A percentile compares a stretch with the other conserved stretches of the same genome.
Conservation (phyloP, 179 eudicot species). For the Beta lomatogona region DNA sequence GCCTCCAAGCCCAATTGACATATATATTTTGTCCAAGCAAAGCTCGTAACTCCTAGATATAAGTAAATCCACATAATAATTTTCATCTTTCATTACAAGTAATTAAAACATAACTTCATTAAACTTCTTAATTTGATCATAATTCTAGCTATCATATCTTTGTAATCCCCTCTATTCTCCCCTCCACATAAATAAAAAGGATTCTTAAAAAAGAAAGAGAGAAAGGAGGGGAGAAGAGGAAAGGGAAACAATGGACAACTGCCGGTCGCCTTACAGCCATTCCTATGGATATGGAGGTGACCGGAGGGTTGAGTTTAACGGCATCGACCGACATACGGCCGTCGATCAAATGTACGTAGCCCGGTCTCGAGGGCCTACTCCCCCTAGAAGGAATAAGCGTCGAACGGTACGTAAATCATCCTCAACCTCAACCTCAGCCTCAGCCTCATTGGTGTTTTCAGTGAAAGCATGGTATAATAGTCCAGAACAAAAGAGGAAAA, state of each 20-base stretch:
- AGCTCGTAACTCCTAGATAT: constrained; percentile 21
- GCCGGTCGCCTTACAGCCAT: constrained; percentile 24
- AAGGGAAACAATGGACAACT: constrained; percentile 25
- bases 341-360: constrained; percentile 42
- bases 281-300: constrained; percentile 25
- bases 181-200: constrained; percentile 2
- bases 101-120: not conserved
- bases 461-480: constrained; percentile 39
- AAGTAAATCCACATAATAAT: constrained; percentile 20
- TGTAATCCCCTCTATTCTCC: not conserved
- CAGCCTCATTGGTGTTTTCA: constrained; percentile 14
- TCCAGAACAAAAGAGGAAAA: constrained; percentile 47
- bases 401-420: constrained; percentile 8
- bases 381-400: not conserved
- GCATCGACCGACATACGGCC: constrained; percentile 7
- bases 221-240: constrained; percentile 2
- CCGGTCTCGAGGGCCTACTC: constrained; percentile 28
- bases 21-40: not conserved
- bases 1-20: too few species aligned
- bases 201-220: not conserved
- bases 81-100: not conserved
- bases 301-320: constrained; percentile 30
- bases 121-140: not conserved
- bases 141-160: too few species aligned
- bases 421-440: constrained; percentile 1